Evolutionary conservation across 768 basidiomycete genomes (phyloP).

Genomic region (Suillus clintonianus): DNA sequence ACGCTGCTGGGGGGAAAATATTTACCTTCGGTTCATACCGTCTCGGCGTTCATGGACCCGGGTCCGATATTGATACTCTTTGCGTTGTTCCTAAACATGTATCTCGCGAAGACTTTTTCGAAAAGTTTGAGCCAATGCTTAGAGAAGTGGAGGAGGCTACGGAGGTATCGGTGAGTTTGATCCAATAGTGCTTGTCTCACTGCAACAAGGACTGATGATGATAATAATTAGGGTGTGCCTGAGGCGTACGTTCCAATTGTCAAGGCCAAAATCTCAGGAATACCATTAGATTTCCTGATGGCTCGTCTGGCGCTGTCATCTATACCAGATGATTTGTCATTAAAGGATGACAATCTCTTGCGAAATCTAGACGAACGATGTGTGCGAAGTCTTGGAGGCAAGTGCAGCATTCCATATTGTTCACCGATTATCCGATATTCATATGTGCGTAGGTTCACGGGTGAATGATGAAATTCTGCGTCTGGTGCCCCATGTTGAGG

Average conservation of each 20-base stretch:
- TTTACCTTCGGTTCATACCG: constrained; percentile 99
- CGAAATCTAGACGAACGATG: constrained; percentile 93
- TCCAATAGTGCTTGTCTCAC: neutral
- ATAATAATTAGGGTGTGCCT: constrained; percentile 75
- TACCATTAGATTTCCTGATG: constrained; percentile 93
- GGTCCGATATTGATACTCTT: constrained; percentile 96
- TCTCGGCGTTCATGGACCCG: constrained; percentile 94
- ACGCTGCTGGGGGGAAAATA: constrained; percentile 94
- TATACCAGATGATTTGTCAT: constrained; percentile 89
- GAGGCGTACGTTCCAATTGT: constrained; percentile 97
- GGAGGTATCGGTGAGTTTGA: constrained; percentile 80
- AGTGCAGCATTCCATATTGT: constrained; percentile 7
- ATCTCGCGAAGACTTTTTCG: constrained; percentile 94
- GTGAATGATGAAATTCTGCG: constrained; percentile 96
- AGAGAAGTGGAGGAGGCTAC: constrained; percentile 78
- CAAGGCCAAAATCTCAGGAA: constrained; percentile 86
- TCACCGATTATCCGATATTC: constrained; percentile 7
- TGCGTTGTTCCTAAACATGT: constrained; percentile 98
- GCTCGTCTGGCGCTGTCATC: constrained; percentile 83
- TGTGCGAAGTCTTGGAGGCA: constrained; percentile 92
- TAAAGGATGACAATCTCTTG: constrained; percentile 89
- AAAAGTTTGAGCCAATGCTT: constrained; percentile 87
- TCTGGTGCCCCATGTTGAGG: constrained; percentile 89
- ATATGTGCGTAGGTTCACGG: constrained; percentile 67
- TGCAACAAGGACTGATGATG: constrained; percentile 5